A percentile compares a stretch with the other conserved stretches of the same genome.
Conservation (phyloP, 495 filamentous ascomycete genomes). For the Xylaria curta region DNA sequence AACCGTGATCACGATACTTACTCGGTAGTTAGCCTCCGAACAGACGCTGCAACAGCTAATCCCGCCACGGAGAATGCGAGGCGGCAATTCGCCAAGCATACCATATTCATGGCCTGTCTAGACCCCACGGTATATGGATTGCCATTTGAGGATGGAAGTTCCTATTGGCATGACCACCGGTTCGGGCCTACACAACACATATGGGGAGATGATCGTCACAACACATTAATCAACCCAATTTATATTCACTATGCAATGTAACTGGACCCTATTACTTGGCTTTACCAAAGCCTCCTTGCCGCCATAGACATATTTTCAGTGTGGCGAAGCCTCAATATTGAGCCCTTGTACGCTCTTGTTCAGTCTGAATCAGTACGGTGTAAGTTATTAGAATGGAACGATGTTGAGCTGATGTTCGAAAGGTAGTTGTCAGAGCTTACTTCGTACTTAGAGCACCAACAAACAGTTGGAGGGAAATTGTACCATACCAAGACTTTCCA, state of each 20-base stretch:
- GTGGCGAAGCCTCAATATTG: not conserved
- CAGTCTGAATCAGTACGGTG: not conserved
- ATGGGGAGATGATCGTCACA: constrained; percentile 28
- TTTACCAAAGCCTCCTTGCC: constrained; percentile 12
- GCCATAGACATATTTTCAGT: constrained; percentile 15
- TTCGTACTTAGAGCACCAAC: not conserved
- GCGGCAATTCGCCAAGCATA: constrained; percentile 25
- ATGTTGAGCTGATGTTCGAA: not conserved
- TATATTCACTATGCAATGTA: constrained; percentile 28
- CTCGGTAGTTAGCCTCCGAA: constrained; percentile 56
- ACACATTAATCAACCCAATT: constrained; percentile 34
- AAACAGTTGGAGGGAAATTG: not conserved
- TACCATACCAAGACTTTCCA: constrained; percentile 24
- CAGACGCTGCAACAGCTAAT: constrained; percentile 40
- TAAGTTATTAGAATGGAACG: too few relatives aligned
- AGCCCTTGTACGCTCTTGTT: not conserved
- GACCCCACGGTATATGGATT: constrained; percentile 40
- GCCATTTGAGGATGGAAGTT: constrained; percentile 48
- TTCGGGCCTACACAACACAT: constrained; percentile 36
- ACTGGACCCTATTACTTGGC: constrained; percentile 24
- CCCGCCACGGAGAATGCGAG: constrained; percentile 47
- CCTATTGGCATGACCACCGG: constrained; percentile 40
- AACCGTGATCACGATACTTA: constrained; percentile 36
- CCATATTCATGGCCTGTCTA: constrained; percentile 39
- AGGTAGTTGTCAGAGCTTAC: not conserved